These are phyloP conservation scores for Blumeria hordei DNA, from an alignment of 2,329 filamentous ascomycete genomes.

Conservation along the genomic window DNA sequence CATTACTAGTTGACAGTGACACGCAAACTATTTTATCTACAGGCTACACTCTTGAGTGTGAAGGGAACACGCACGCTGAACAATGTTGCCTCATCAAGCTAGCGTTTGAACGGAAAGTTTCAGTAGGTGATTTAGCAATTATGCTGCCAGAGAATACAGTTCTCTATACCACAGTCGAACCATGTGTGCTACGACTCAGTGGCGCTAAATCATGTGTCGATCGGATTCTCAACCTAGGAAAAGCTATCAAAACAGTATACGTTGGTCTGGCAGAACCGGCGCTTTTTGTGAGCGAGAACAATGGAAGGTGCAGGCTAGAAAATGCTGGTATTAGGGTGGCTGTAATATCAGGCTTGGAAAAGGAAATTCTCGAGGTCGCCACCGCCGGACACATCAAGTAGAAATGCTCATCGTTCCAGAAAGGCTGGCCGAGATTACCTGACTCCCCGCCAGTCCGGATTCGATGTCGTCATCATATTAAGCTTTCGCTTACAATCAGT, in stretches of 20 bases:
- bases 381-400: conserved; percentile 44
- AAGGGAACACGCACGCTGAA: conserved; percentile 89
- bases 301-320: conserved; percentile 44
- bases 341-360: conserved; percentile 50
- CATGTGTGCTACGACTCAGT: conserved; percentile 49
- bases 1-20: conserved; percentile 44
- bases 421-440: too few relatives aligned
- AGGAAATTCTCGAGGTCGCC: conserved; percentile 59
- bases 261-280: conserved; percentile 75
- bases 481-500: too few relatives aligned
- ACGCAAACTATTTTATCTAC: conserved; percentile 42
- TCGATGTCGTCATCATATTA: too few relatives aligned
- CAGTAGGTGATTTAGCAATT: conserved; percentile 29
- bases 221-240: conserved; percentile 37
- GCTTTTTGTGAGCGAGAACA: conserved; percentile 68
- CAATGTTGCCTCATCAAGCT: conserved; percentile 74
- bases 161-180: conserved; percentile 85
- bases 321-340: conserved; percentile 50
- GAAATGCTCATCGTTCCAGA: too few relatives aligned
- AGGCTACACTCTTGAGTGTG: conserved; percentile 75
- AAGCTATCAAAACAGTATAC: conserved; percentile 47
- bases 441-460: too few relatives aligned
- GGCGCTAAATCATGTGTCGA: conserved; percentile 60
- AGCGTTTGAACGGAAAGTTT: conserved; percentile 21
- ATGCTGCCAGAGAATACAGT: conserved; percentile 28